Evolutionary conservation across 108 stramenopile species (phyloP).

Genomic region (Nitzschia palea): DNA sequence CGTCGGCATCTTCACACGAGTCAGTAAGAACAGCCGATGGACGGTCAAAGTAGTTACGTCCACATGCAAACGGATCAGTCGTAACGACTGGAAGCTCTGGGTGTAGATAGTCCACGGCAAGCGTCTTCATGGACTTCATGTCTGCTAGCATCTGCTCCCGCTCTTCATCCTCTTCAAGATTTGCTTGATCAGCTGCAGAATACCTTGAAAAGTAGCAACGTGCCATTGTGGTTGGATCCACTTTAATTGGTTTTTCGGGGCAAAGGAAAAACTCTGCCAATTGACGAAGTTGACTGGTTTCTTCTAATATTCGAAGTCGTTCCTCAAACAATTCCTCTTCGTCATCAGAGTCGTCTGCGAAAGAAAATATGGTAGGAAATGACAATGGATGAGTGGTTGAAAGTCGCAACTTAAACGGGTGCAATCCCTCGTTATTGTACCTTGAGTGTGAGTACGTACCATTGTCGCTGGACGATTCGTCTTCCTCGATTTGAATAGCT

Average conservation of each 20-base stretch:
- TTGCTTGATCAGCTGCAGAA: slow-evolving; percentile 37
- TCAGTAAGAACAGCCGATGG: slow-evolving; percentile 38
- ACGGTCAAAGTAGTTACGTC: slow-evolving; percentile 59
- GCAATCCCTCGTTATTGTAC: no score
- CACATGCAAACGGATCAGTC: slow-evolving; percentile 36
- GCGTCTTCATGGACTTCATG: slow-evolving; percentile 37
- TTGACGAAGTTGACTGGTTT: slow-evolving; percentile 53
- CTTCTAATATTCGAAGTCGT: slow-evolving; percentile 67
- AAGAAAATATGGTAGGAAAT: no score
- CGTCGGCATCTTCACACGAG: background rate
- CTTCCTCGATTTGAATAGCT: slow-evolving; percentile 30
- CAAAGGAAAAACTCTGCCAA: slow-evolving; percentile 61
- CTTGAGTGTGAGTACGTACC: slow-evolving; percentile 34
- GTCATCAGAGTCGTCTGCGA: slow-evolving; percentile 42
- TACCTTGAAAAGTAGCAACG: slow-evolving; percentile 53
- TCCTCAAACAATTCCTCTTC: slow-evolving; percentile 53
- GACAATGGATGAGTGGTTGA: no score
- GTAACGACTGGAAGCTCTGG: slow-evolving; percentile 36
- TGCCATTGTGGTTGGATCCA: slow-evolving; percentile 33
- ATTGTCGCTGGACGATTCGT: slow-evolving; percentile 38
- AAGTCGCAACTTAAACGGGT: no score
- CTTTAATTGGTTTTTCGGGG: slow-evolving; percentile 55
- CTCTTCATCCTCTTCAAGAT: slow-evolving; percentile 44
- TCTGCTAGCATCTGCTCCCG: slow-evolving; percentile 57
- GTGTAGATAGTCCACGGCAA: slow-evolving; percentile 33